phyloP scores from a whole-genome alignment of 352 stramenopile genomes.

The Peronospora farinosa region DNA sequence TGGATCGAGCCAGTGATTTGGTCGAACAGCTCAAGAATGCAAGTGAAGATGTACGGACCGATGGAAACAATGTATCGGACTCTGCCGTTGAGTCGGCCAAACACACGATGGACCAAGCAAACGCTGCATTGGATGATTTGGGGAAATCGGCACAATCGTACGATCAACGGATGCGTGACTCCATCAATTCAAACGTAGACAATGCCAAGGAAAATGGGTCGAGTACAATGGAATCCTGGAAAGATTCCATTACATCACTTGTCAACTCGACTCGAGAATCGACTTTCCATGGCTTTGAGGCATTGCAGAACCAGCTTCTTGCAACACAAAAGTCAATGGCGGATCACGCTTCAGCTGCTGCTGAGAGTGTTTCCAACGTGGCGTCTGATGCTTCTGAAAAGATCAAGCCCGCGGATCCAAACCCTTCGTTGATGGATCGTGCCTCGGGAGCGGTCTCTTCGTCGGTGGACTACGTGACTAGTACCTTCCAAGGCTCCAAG shows the following conservation, averaged over 20 bases:
- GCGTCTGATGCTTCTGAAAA: conserved; percentile 19
- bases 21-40: conserved; percentile 23
- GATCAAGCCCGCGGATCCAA: conserved; percentile 10
- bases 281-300: conserved; percentile 35
- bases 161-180: conserved; percentile 14
- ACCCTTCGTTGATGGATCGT: conserved; percentile 28
- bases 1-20: conserved; percentile 24
- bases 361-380: conserved; percentile 11
- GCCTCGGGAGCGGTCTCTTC: conserved; percentile 13
- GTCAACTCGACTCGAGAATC: conserved; percentile 27
- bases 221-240: conserved; percentile 11
- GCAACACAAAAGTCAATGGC: conserved; percentile 19
- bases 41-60: conserved; percentile 13
- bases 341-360: conserved; percentile 17
- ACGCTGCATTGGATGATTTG: conserved; percentile 24
- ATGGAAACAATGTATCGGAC: conserved; percentile 24
- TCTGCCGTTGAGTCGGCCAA: conserved; percentile 20
- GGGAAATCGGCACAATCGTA: conserved; percentile 20
- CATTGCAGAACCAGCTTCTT: conserved; percentile 32
- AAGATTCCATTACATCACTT: conserved; percentile 27
- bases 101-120: conserved; percentile 29
- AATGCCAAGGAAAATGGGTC: conserved; percentile 24
- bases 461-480: conserved; percentile 15
- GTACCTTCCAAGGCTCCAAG: conserved; percentile 5
- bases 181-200: conserved; percentile 19